These are phyloP conservation scores for Hymenochaete sp. DNA, from an alignment of 1,284 basidiomycete species.

Conservation along the genomic window DNA sequence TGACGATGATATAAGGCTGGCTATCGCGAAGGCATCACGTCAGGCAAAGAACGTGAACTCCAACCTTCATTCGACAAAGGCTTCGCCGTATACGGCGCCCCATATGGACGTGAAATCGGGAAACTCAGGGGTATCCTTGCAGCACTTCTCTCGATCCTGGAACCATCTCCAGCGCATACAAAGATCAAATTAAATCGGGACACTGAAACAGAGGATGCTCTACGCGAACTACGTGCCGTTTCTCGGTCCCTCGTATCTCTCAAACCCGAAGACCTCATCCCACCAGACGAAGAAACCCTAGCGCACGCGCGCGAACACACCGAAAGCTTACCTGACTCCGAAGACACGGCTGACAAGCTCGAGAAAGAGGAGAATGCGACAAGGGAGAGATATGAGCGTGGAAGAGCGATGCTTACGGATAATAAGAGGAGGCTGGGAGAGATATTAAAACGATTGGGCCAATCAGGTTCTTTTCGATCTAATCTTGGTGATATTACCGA, in stretches of 20 bases:
- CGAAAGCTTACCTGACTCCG: not conserved
- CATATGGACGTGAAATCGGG: constrained; percentile 67
- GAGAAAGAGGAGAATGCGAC: too few relatives aligned
- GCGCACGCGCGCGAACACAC: constrained; percentile 61
- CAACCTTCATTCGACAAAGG: constrained; percentile 79
- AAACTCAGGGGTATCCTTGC: constrained; percentile 57
- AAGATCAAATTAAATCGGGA: not conserved
- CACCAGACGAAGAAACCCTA: constrained; percentile 63
- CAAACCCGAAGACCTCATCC: constrained; percentile 57
- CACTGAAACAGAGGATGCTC: not conserved
- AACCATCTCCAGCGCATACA: not conserved
- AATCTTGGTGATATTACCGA: too few relatives aligned
- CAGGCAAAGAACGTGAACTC: constrained; percentile 71
- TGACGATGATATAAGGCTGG: too few relatives aligned
- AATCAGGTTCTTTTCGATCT: too few relatives aligned
- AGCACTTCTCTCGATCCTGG: constrained; percentile 48
- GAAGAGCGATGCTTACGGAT: too few relatives aligned
- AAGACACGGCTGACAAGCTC: not conserved
- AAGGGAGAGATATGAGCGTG: too few relatives aligned
- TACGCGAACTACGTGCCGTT: constrained; percentile 42
- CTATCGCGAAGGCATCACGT: constrained; percentile 81
- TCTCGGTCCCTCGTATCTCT: constrained; percentile 44
- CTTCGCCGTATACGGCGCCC: constrained; percentile 62
- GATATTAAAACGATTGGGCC: too few relatives aligned
- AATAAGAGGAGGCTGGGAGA: too few relatives aligned